Percentiles rank a stretch among this genome's conserved stretches.
Conservation (phyloP, 371 early-diverging fungal species). For the Agmasoma carcini region DNA sequence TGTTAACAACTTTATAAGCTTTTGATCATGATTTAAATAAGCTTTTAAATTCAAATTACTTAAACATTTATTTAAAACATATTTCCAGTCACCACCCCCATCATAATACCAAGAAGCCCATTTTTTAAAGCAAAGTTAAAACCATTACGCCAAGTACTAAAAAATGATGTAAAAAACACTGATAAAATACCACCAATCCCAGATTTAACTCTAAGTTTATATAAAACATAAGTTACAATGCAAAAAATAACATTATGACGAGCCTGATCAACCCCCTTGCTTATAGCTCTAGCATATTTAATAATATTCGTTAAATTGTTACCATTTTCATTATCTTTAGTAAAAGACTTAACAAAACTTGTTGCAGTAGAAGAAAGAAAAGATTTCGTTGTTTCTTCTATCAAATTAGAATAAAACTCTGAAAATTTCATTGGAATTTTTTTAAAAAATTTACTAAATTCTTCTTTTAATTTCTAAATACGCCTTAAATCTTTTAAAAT, state of each 20-base stretch:
- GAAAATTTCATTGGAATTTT: constrained; percentile 2
- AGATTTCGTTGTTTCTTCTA: constrained; percentile 10
- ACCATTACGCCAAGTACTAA: constrained; percentile 11
- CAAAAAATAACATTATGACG: constrained; percentile 10
- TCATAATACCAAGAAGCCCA: not conserved
- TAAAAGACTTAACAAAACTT: not conserved
- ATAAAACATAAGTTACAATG: not conserved
- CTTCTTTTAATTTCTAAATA: constrained; percentile 3
- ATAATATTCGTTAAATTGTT: constrained; percentile 10
- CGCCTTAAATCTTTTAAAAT: constrained; percentile 6
- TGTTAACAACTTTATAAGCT: too few species aligned
- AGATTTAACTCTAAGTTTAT: not conserved
- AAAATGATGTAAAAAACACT: constrained; percentile 8
- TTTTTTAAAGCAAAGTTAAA: constrained; percentile 11
- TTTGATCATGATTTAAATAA: too few species aligned
- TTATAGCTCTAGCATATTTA: constrained; percentile 5
- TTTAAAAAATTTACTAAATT: too few species aligned
- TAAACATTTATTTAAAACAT: too few species aligned
- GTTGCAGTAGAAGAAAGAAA: constrained; percentile 22
- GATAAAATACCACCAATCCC: not conserved
- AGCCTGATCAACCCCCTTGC: constrained; percentile 17
- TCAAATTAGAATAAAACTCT: constrained; percentile 10
- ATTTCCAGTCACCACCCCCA: not conserved
- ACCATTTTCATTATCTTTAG: constrained; percentile 10
- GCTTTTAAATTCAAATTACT: too few species aligned